These are phyloP conservation scores for Penicillium oxalicum DNA, from an alignment of 2,329 filamentous ascomycete species.

Conservation along the genomic window DNA sequence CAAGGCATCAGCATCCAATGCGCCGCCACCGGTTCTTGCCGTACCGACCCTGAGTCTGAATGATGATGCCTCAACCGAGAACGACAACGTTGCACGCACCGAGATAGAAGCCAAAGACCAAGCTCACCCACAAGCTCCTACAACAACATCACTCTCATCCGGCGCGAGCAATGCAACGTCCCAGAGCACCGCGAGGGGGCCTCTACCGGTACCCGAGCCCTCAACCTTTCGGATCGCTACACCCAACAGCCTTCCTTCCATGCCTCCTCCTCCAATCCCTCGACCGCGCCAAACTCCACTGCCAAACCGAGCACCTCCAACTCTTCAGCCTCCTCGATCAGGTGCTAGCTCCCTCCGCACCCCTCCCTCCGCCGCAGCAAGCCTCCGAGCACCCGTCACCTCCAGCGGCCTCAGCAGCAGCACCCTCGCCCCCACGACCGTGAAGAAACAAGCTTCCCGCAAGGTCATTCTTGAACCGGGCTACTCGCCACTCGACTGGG, in stretches of 20 bases:
- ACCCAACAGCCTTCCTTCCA: conserved; percentile 23
- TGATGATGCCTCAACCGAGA: conserved; percentile 9
- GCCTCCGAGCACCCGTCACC: conserved; percentile 38
- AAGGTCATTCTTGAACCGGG: conserved; percentile 79
- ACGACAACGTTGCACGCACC: conserved; percentile 1
- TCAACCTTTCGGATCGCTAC: background rate
- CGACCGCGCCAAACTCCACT: conserved; percentile 22
- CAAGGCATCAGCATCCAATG: conserved; percentile 28
- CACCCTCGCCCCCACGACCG: conserved; percentile 37
- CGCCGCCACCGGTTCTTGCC: conserved; percentile 17
- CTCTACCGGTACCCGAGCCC: background rate
- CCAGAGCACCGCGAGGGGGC: background rate
- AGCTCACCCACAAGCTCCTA: conserved; percentile 2
- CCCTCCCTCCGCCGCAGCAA: conserved; percentile 41
- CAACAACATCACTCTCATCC: conserved; percentile 2
- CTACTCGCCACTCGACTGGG: conserved; percentile 95
- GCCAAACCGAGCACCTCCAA: conserved; percentile 13
- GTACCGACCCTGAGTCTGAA: conserved; percentile 32
- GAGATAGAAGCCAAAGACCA: background rate
- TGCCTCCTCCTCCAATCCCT: conserved; percentile 32
- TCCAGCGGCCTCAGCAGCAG: conserved; percentile 39
- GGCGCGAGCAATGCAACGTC: conserved; percentile 7
- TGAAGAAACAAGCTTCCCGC: conserved; percentile 42
- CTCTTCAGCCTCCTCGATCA: conserved; percentile 18
- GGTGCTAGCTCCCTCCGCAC: conserved; percentile 29